phyloP scores from a whole-genome alignment of 164 flowering plant species.

The Chimonanthus praecox region DNA sequence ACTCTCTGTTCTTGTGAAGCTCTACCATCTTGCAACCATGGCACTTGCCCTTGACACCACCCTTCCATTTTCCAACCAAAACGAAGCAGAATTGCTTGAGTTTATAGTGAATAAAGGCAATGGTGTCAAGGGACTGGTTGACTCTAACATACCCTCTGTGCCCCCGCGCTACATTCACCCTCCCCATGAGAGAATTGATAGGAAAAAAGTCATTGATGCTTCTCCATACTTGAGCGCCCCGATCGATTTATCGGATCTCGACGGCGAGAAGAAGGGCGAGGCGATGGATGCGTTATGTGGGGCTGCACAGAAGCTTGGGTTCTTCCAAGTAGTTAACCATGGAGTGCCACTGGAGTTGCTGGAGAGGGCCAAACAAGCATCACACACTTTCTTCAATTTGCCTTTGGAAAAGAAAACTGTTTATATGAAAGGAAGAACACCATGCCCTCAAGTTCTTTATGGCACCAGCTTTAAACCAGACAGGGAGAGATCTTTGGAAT shows the following conservation, averaged over 20 bases:
- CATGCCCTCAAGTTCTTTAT: slow-evolving; percentile 14
- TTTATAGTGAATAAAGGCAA: slow-evolving; percentile 14
- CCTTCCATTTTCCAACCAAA: background rate
- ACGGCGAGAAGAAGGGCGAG: background rate
- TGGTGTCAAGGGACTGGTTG: slow-evolving; percentile 18
- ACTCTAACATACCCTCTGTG: slow-evolving; percentile 5
- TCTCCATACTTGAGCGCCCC: slow-evolving; percentile 10
- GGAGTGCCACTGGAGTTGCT: slow-evolving; percentile 15
- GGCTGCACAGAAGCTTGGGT: slow-evolving; percentile 11
- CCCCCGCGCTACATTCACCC: slow-evolving; percentile 18
- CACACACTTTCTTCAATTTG: slow-evolving; percentile 15
- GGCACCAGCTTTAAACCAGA: slow-evolving; percentile 21
- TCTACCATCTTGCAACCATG: background rate
- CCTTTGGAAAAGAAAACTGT: slow-evolving; percentile 11
- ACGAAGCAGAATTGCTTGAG: slow-evolving; percentile 7
- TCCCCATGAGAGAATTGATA: slow-evolving; percentile 14
- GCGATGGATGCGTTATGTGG: background rate
- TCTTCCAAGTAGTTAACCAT: slow-evolving; percentile 23
- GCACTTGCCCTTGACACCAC: background rate
- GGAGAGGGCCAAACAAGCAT: slow-evolving; percentile 11
- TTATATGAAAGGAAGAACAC: slow-evolving; percentile 9
- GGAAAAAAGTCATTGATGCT: slow-evolving; percentile 10
- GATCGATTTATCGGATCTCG: slow-evolving; percentile 8
- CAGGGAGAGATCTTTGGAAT: slow-evolving; percentile 12
- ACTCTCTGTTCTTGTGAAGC: background rate